A percentile compares a stretch with the other conserved stretches of the same genome.
These are phyloP conservation scores for Xerophyta viscosa DNA, from an alignment of 106 monocot genomes.

Conservation along the genomic window DNA sequence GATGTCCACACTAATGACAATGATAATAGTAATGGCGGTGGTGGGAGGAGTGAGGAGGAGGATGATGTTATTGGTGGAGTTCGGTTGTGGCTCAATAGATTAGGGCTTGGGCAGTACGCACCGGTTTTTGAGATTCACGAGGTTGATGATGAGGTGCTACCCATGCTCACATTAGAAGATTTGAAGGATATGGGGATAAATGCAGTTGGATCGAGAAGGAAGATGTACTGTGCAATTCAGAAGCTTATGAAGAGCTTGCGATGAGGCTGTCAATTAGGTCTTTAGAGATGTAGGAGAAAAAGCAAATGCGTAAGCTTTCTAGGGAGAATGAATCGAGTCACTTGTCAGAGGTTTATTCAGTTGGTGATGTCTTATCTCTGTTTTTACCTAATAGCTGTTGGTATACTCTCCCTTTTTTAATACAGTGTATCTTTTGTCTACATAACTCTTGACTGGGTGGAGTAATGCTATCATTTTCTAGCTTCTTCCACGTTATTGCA, in stretches of 20 bases:
- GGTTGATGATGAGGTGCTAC: constrained; percentile 86
- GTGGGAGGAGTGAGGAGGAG: constrained; percentile 10
- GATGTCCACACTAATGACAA: not conserved
- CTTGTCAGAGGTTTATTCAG: not conserved
- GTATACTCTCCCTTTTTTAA: no score
- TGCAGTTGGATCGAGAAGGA: constrained; percentile 85
- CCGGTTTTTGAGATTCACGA: constrained; percentile 86
- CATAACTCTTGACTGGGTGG: no score
- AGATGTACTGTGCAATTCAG: constrained; percentile 82
- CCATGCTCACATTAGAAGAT: constrained; percentile 75
- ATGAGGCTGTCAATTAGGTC: not conserved
- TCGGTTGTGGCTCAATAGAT: constrained; percentile 42
- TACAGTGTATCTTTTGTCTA: no score
- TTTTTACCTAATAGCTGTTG: no score
- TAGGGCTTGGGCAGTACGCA: constrained; percentile 63
- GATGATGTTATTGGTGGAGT: constrained; percentile 40
- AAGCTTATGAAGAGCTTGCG: constrained; percentile 41
- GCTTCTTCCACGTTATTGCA: no score
- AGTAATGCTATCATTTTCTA: no score
- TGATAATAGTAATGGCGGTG: not conserved
- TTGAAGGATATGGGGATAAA: constrained; percentile 93
- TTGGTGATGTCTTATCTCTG: no score
- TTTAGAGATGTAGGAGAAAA: not conserved
- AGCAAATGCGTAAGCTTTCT: not conserved
- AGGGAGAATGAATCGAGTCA: not conserved